Conservation (phyloP, 192 early-diverging fungal genomes). For the Coemansia asiatica region DNA sequence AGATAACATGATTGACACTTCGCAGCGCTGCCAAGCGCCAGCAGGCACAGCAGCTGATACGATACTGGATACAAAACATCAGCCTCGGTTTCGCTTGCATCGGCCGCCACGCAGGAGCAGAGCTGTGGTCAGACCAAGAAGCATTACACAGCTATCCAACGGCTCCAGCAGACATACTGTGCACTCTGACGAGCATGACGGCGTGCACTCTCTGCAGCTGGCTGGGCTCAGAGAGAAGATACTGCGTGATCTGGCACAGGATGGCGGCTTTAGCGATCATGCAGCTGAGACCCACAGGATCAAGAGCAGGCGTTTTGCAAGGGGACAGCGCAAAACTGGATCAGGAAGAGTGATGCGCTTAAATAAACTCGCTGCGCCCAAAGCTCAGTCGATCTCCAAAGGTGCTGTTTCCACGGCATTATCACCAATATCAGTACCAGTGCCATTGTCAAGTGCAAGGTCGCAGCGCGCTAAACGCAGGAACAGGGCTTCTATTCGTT, state of each 20-base stretch:
- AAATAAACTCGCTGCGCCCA: too few species aligned
- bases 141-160: neutral
- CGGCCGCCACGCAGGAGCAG: constrained; percentile 2
- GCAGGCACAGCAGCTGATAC: neutral
- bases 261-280: constrained; percentile 14
- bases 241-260: neutral
- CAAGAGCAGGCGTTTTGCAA: neutral
- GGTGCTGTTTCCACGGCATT: neutral
- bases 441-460: neutral
- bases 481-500: constrained; percentile 26
- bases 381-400: neutral
- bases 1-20: too few species aligned
- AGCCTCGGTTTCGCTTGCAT: constrained; percentile 1
- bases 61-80: neutral
- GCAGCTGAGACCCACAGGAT: constrained; percentile 2
- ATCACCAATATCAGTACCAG: neutral
- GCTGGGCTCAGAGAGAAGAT: neutral
- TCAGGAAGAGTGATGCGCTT: neutral
- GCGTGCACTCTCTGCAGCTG: neutral
- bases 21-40: neutral
- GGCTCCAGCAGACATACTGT: constrained; percentile 5
- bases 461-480: neutral
- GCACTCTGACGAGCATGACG: constrained; percentile 1
- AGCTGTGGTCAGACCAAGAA: neutral
- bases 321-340: too few species aligned